Evolutionary conservation across 202 grass and related monocot species (phyloP).

Genomic region (Panicum hallii): DNA sequence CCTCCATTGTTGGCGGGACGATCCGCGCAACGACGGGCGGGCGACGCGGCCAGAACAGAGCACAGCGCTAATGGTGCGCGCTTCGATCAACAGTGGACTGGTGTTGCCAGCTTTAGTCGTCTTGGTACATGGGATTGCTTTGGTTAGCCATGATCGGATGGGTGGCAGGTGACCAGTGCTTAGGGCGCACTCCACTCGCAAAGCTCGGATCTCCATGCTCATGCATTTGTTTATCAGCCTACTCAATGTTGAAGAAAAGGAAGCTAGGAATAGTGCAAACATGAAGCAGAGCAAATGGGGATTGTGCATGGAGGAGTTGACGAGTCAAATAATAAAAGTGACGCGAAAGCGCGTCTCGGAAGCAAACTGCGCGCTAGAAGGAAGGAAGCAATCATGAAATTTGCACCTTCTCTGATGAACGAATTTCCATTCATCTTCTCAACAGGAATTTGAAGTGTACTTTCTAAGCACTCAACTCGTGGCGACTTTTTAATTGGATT

Average conservation of each 20-base stretch:
- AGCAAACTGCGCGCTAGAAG: neutral
- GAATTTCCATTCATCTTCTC: too few relatives aligned
- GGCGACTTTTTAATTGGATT: too few relatives aligned
- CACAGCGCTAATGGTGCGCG: neutral
- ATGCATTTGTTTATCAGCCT: slow-evolving; percentile 14
- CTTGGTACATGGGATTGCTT: slow-evolving; percentile 5
- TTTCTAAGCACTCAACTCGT: too few relatives aligned
- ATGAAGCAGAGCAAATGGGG: neutral
- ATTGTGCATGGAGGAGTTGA: slow-evolving; percentile 37
- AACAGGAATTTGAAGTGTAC: too few relatives aligned
- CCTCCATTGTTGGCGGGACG: slow-evolving; percentile 41
- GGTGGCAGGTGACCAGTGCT: neutral
- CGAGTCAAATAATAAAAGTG: slow-evolving; percentile 18
- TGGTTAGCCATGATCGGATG: neutral
- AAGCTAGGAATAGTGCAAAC: neutral
- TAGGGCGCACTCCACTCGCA: slow-evolving; percentile 34
- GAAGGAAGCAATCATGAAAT: neutral
- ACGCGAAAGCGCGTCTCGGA: neutral
- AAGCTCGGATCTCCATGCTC: slow-evolving; percentile 48
- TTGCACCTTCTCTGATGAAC: too few relatives aligned
- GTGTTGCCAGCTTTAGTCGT: neutral
- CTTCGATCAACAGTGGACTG: neutral
- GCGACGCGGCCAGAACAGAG: neutral
- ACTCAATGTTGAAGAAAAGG: neutral
- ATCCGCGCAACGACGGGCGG: neutral